Evolutionary conservation across 352 stramenopile species (phyloP), one percentile per base, ranked within the genome.

Genomic region (Phytophthora meadii): DNA sequence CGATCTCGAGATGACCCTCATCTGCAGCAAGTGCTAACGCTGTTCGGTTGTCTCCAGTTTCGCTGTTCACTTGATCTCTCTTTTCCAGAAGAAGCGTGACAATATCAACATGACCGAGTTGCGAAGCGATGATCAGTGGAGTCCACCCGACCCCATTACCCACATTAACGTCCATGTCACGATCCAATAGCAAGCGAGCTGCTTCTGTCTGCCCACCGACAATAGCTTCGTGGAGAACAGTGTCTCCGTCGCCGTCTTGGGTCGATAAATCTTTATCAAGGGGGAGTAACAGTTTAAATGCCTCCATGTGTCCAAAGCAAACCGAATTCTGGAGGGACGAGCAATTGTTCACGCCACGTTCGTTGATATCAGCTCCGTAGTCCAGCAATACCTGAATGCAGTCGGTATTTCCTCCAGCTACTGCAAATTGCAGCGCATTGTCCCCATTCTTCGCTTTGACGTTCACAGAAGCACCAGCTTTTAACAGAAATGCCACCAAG

Each of bases 1-100:
- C 14, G n/a, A 60, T 49, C 14, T 68, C 52, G 3, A 57, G 6
- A 27, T 68, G 45, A 0, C 60, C 51, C 37, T 62, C 60, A 25
- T 55, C 50, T 24, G 32, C 15, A n/a, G 44, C 45, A 8, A 68
- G 7, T 19, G n/a, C 2, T 14, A 68, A 25, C 4, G 60, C 50
- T 10, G 42, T 58, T 8, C 51, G 45, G 8, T 37, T 39, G 5
- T 50, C 52, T 7, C n/a, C 24, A 10, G 34, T 32, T n/a, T 32
- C 39, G 30, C 1, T 15, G 14, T 62, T 40, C 24, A 62, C 50
- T 19, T 30, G 15, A 3, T 51, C 51, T 9, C 27, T 37, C 10
- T 59, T 49, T 5, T 65, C 46, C 1, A 60, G 8, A 42, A 70
- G 54, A 17, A 64, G 32, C 6, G 24, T 45, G 17, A n/a, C 46